phyloP scores from a whole-genome alignment of 2,329 filamentous ascomycete genomes.

The Botryotinia globosa region DNA sequence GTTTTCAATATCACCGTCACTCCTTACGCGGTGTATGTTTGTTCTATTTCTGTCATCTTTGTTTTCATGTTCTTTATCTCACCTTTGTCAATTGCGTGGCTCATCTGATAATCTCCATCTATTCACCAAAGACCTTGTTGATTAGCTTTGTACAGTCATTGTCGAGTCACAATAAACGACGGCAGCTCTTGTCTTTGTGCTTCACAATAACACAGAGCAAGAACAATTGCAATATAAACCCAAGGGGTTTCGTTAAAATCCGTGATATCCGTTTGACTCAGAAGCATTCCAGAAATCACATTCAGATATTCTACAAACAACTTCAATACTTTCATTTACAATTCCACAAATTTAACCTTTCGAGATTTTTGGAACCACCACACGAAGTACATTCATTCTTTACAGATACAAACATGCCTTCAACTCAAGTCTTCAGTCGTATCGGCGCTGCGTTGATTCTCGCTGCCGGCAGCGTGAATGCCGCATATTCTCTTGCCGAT shows the following conservation, averaged over 20 bases:
- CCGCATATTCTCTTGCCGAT: constrained; percentile 44
- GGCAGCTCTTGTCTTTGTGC: constrained; percentile 3
- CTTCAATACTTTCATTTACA: constrained; percentile 13
- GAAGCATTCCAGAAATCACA: constrained; percentile 1
- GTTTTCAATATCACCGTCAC: constrained; percentile 30
- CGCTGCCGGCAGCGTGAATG: constrained; percentile 31
- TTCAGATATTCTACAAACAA: constrained; percentile 2
- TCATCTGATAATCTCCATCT: neutral
- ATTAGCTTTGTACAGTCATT: neutral
- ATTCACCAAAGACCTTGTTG: neutral
- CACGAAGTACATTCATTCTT: neutral
- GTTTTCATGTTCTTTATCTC: neutral
- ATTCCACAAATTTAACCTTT: neutral
- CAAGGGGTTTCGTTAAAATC: neutral
- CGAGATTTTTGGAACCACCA: neutral
- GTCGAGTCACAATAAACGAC: constrained; percentile 1
- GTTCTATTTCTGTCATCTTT: constrained; percentile 19
- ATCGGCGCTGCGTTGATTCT: constrained; percentile 36
- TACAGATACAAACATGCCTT: constrained; percentile 25
- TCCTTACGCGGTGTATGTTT: constrained; percentile 36
- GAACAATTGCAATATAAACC: constrained; percentile 2
- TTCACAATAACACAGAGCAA: neutral
- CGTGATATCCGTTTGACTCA: neutral
- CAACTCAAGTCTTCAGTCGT: constrained; percentile 29
- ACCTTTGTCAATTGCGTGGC: neutral